phyloP scores from a whole-genome alignment of 208 protist species.

The Novymonas esmeraldas region DNA sequence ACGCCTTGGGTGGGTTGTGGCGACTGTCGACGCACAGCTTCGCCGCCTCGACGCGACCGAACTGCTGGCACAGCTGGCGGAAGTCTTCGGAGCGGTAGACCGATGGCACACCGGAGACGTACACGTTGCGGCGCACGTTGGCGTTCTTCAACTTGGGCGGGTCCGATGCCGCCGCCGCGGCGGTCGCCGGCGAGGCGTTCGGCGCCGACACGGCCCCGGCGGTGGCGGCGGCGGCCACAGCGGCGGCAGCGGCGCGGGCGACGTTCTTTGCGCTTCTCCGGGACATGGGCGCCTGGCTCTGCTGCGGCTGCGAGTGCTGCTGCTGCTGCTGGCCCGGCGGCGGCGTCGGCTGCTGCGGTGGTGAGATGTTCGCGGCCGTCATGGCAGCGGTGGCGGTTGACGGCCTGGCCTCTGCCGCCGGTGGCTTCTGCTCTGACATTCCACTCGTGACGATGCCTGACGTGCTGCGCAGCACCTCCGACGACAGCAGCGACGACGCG shows the following conservation, averaged over 20 bases:
- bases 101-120: conserved; percentile 66
- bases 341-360: background rate
- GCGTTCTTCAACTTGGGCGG: conserved; percentile 13
- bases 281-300: background rate
- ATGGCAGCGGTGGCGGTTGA: background rate
- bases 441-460: background rate
- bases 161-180: background rate
- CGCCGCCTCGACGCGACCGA: conserved; percentile 65
- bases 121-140: conserved; percentile 74
- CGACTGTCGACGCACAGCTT: conserved; percentile 69
- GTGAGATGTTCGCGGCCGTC: too few species aligned
- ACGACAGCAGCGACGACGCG: background rate
- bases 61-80: conserved; percentile 62
- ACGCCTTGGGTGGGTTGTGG: conserved; percentile 58
- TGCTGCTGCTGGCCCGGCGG: too few species aligned
- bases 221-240: background rate
- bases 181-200: background rate
- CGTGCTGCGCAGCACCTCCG: background rate
- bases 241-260: background rate
- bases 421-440: background rate
- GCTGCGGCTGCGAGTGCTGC: background rate
- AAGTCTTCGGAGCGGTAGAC: conserved; percentile 52
- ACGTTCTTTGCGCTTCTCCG: background rate
- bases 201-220: background rate
- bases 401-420: background rate